Conservation (phyloP, 768 basidiomycete genomes). For the Dendrothele bispora region DNA sequence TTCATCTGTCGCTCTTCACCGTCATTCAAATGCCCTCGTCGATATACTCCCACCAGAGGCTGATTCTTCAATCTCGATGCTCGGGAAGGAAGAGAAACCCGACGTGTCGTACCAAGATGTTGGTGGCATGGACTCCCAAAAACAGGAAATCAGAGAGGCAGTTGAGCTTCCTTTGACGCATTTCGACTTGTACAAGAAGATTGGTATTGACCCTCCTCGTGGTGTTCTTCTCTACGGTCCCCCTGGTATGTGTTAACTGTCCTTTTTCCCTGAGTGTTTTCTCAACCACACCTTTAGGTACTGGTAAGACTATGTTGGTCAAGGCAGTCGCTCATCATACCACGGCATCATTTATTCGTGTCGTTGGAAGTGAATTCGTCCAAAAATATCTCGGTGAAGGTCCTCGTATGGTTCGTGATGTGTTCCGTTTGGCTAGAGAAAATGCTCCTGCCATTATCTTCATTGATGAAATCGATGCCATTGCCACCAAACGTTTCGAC, state of each 20-base stretch:
- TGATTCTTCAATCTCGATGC: slow-evolving; percentile 95
- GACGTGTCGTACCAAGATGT: slow-evolving; percentile 93
- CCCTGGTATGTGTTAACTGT: slow-evolving; percentile 59
- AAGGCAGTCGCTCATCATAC: slow-evolving; percentile 99
- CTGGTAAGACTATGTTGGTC: slow-evolving; percentile 98
- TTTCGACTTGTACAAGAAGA: slow-evolving; percentile 98
- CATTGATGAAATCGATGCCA: slow-evolving; percentile 98
- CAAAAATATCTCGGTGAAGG: slow-evolving; percentile 99
- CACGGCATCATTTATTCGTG: slow-evolving; percentile 95
- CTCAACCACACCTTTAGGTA: slow-evolving; percentile 53
- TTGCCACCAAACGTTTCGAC: slow-evolving; percentile 99
- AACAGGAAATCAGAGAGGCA: slow-evolving; percentile 98
- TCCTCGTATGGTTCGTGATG: slow-evolving; percentile 99
- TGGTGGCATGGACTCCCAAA: slow-evolving; percentile 96
- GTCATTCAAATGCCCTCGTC: slow-evolving; percentile 97
- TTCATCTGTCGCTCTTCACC: slow-evolving; percentile 96
- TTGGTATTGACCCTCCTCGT: slow-evolving; percentile 97
- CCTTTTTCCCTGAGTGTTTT: slow-evolving; percentile 6
- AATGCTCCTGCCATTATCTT: slow-evolving; percentile 98
- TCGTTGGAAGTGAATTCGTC: slow-evolving; percentile 97
- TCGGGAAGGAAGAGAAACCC: slow-evolving; percentile 91
- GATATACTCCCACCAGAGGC: slow-evolving; percentile 99
- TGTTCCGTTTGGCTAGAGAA: slow-evolving; percentile 96
- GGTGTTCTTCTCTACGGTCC: slow-evolving; percentile 97
- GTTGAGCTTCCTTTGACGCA: slow-evolving; percentile 96